Evolutionary conservation across 2,329 filamentous ascomycete species (phyloP).

Genomic region (Trichocomaceae sp.): DNA sequence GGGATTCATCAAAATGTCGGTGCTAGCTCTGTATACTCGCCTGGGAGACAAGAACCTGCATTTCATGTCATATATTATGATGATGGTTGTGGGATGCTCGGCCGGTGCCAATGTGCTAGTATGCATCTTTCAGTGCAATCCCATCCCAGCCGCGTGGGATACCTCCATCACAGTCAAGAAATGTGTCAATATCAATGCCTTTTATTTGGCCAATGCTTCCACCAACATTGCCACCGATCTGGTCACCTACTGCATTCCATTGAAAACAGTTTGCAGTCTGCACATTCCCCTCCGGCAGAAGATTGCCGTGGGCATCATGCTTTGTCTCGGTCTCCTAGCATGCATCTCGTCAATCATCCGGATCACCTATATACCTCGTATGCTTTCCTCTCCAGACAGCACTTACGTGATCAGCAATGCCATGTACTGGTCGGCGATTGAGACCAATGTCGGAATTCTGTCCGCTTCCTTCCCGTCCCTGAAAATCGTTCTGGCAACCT

Average conservation of each 20-base stretch:
- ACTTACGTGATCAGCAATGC: constrained; percentile 17
- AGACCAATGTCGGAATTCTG: constrained; percentile 26
- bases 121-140: constrained; percentile 41
- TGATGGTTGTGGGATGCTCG: constrained; percentile 38
- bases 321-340: constrained; percentile 47
- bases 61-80: constrained; percentile 33
- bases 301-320: constrained; percentile 42
- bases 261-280: constrained; percentile 42
- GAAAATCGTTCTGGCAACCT: constrained; percentile 21
- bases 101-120: constrained; percentile 38
- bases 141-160: constrained; percentile 37
- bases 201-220: constrained; percentile 50
- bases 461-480: constrained; percentile 26
- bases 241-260: constrained; percentile 47
- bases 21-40: constrained; percentile 42
- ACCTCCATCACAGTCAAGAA: constrained; percentile 24
- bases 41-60: constrained; percentile 36
- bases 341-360: constrained; percentile 42
- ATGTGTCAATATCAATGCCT: constrained; percentile 46
- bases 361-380: background rate
- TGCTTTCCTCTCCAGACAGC: background rate
- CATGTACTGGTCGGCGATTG: constrained; percentile 31
- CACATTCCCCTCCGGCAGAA: constrained; percentile 45
- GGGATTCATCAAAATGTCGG: constrained; percentile 45
- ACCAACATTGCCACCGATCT: constrained; percentile 58